Conservation (phyloP, 108 stramenopile genomes). For the Poteriospumella lacustris region DNA sequence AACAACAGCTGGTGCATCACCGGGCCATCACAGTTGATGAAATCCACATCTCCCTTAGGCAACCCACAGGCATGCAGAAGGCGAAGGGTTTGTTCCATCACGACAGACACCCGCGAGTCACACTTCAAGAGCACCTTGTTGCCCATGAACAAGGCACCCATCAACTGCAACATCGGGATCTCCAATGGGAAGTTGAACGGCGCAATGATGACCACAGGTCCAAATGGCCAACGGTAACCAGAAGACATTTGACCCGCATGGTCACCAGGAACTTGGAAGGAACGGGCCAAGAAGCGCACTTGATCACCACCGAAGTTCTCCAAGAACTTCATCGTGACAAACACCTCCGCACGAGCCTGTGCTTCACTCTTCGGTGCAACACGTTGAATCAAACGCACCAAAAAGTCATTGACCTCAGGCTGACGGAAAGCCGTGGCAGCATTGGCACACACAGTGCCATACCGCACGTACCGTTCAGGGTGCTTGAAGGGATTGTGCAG, state of each 20-base stretch:
- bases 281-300: conserved; percentile 77
- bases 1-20: conserved; percentile 75
- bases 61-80: conserved; percentile 84
- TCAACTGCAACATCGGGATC: conserved; percentile 79
- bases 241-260: conserved; percentile 80
- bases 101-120: conserved; percentile 60
- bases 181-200: conserved; percentile 82
- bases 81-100: conserved; percentile 88
- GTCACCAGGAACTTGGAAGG: conserved; percentile 82
- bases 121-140: conserved; percentile 77
- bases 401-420: conserved; percentile 78
- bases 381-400: conserved; percentile 72
- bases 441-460: conserved; percentile 52
- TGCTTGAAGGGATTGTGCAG: conserved; percentile 76
- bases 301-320: conserved; percentile 86
- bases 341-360: conserved; percentile 82
- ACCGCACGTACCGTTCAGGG: conserved; percentile 76
- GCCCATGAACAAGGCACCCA: conserved; percentile 97
- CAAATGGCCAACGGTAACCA: conserved; percentile 94
- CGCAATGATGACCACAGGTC: conserved; percentile 80
- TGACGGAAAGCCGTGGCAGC: conserved; percentile 66
- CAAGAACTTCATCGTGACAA: conserved; percentile 67
- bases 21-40: conserved; percentile 79
- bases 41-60: conserved; percentile 76
- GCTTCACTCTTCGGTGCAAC: conserved; percentile 88